Percentiles rank a stretch among this genome's conserved stretches.
These are phyloP conservation scores for Tagetes erecta DNA, from an alignment of 129 eudicot species.

Conservation along the genomic window DNA sequence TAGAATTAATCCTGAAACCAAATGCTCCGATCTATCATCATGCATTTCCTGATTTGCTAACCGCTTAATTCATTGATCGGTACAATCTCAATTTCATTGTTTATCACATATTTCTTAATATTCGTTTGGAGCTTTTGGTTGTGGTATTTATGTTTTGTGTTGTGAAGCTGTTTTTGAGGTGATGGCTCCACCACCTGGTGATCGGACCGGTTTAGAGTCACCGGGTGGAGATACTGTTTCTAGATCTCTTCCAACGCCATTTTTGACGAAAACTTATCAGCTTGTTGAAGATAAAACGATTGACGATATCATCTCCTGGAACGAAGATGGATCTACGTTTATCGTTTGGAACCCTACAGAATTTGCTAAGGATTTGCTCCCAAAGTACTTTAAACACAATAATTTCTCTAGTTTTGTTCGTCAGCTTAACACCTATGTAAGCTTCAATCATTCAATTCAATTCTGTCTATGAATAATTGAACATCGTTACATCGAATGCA, in stretches of 20 bases:
- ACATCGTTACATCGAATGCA: too few relatives aligned
- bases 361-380: conserved; percentile 90
- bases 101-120: background rate
- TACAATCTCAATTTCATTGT: background rate
- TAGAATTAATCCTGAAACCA: conserved; percentile 45
- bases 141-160: conserved; percentile 8
- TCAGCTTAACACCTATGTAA: conserved; percentile 92
- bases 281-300: conserved; percentile 72
- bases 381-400: conserved; percentile 89
- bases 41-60: background rate
- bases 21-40: conserved; percentile 19
- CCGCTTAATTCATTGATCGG: background rate
- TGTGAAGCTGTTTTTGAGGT: conserved; percentile 1
- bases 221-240: conserved; percentile 49
- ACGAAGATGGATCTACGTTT: conserved; percentile 92
- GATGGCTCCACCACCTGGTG: conserved; percentile 61
- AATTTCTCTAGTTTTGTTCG: conserved; percentile 97
- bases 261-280: conserved; percentile 84
- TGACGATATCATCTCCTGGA: conserved; percentile 92
- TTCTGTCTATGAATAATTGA: background rate
- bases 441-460: conserved; percentile 2
- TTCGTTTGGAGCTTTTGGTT: background rate
- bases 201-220: conserved; percentile 49
- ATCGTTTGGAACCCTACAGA: conserved; percentile 94
- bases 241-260: conserved; percentile 90